Percentiles rank a stretch among this genome's conserved stretches.
phyloP scores from a whole-genome alignment of 768 basidiomycete species.

The Suillus cothurnatus region DNA sequence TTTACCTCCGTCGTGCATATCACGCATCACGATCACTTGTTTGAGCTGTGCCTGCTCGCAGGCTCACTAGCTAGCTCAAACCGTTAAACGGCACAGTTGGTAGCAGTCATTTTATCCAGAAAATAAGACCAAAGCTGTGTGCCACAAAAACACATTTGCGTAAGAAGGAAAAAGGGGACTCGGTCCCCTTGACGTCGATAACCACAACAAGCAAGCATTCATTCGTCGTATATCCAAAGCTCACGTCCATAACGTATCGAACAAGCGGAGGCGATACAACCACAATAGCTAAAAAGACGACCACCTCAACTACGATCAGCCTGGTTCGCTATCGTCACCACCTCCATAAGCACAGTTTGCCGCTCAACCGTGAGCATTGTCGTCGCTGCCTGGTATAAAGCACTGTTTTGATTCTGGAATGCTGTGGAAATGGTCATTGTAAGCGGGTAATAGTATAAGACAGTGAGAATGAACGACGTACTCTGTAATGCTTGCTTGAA shows the following conservation, averaged over 20 bases:
- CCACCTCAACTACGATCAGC: neutral
- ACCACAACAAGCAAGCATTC: neutral
- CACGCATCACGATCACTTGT: too few relatives aligned
- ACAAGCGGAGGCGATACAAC: neutral
- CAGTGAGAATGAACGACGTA: conserved; percentile 37
- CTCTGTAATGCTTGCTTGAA: conserved; percentile 82
- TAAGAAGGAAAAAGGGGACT: neutral
- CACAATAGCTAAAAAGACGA: neutral
- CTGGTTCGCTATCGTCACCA: neutral
- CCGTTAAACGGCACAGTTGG: too few relatives aligned
- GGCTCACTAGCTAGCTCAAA: too few relatives aligned
- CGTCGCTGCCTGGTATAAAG: conserved; percentile 39
- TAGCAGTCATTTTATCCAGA: too few relatives aligned
- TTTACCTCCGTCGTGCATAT: too few relatives aligned
- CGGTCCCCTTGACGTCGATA: too few relatives aligned
- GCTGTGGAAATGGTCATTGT: conserved; percentile 38
- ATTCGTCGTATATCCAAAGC: neutral
- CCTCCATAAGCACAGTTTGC: conserved; percentile 46
- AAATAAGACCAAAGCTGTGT: too few relatives aligned
- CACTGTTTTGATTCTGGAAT: conserved; percentile 74
- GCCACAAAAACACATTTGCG: neutral
- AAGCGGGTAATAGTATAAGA: conserved; percentile 12
- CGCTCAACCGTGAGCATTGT: conserved; percentile 72
- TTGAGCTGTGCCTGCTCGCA: too few relatives aligned
- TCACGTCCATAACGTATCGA: neutral